Evolutionary conservation across 805 yeast species (phyloP).

Genomic region (Wickerhamiella occidentalis): DNA sequence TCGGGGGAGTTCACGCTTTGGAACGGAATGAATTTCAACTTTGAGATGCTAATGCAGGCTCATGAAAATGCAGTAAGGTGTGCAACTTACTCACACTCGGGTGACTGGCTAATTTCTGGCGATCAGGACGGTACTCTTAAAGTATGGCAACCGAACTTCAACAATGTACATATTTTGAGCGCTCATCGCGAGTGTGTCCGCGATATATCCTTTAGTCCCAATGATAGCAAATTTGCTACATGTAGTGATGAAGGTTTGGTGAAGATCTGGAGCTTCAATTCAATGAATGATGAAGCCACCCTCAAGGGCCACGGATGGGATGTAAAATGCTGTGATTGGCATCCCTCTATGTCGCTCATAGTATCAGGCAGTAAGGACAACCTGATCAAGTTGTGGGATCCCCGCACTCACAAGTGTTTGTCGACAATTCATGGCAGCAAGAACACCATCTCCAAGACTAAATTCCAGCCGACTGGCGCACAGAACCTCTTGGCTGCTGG

Average conservation of each 20-base stretch:
- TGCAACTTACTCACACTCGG: slow-evolving; percentile 71
- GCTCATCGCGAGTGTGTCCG: slow-evolving; percentile 75
- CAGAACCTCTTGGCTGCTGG: slow-evolving; percentile 65
- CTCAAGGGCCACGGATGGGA: slow-evolving; percentile 97
- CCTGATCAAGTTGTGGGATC: slow-evolving; percentile 90
- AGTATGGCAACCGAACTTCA: slow-evolving; percentile 97
- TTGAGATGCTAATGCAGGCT: slow-evolving; percentile 97
- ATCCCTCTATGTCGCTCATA: slow-evolving; percentile 69
- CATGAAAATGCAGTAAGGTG: slow-evolving; percentile 84
- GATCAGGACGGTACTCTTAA: slow-evolving; percentile 86
- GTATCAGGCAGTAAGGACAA: slow-evolving; percentile 95
- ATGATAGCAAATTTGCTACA: slow-evolving; percentile 83
- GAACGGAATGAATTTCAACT: slow-evolving; percentile 91
- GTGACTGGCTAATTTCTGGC: slow-evolving; percentile 89
- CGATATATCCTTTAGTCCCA: slow-evolving; percentile 81
- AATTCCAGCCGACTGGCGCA: slow-evolving; percentile 76
- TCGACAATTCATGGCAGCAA: slow-evolving; percentile 83
- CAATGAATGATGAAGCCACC: slow-evolving; percentile 73
- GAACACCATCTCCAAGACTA: slow-evolving; percentile 78
- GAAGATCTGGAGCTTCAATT: slow-evolving; percentile 83
- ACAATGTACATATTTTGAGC: slow-evolving; percentile 67
- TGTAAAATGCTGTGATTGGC: slow-evolving; percentile 96
- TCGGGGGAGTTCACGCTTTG: slow-evolving; percentile 94
- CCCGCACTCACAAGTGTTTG: slow-evolving; percentile 56
- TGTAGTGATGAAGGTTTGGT: slow-evolving; percentile 85